These are phyloP conservation scores for Niebla homalea DNA, from an alignment of 495 filamentous ascomycete species.

Conservation along the genomic window DNA sequence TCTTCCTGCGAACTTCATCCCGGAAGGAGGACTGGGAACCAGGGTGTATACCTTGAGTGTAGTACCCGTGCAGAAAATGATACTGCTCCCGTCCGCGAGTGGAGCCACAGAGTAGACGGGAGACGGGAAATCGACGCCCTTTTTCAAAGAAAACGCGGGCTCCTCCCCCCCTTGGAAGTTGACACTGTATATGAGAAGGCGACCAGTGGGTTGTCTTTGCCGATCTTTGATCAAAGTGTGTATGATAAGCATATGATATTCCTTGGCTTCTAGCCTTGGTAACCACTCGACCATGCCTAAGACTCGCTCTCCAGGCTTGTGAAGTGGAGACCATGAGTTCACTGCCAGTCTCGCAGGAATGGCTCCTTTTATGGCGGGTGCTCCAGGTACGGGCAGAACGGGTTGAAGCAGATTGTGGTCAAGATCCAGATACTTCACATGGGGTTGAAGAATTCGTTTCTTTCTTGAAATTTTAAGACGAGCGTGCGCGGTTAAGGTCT, in stretches of 20 bases:
- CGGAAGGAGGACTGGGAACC: not conserved
- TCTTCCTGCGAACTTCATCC: conserved; percentile 20
- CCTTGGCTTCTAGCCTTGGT: conserved; percentile 25
- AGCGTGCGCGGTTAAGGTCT: not conserved
- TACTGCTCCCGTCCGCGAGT: conserved; percentile 20
- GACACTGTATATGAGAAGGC: conserved; percentile 9
- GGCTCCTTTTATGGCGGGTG: too few species aligned
- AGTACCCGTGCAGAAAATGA: conserved; percentile 16
- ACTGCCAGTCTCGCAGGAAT: too few species aligned
- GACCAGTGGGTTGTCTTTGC: not conserved
- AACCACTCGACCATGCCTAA: conserved; percentile 39
- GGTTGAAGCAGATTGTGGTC: too few species aligned
- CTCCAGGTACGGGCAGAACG: too few species aligned
- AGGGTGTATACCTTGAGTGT: conserved; percentile 9
- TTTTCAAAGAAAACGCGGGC: conserved; percentile 18
- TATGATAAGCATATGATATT: conserved; percentile 35
- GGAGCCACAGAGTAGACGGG: conserved; percentile 33
- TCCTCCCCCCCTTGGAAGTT: not conserved
- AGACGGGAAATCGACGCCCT: conserved; percentile 24
- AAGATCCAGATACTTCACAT: too few species aligned
- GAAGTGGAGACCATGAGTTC: not conserved
- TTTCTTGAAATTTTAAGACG: too few species aligned
- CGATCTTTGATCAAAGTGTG: conserved; percentile 6
- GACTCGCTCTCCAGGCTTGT: conserved; percentile 32
- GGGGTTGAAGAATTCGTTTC: too few species aligned